Evolutionary conservation across 495 filamentous ascomycete genomes (phyloP), one percentile per base, ranked within the genome.

Genomic region (Xylaria flabelliformis): DNA sequence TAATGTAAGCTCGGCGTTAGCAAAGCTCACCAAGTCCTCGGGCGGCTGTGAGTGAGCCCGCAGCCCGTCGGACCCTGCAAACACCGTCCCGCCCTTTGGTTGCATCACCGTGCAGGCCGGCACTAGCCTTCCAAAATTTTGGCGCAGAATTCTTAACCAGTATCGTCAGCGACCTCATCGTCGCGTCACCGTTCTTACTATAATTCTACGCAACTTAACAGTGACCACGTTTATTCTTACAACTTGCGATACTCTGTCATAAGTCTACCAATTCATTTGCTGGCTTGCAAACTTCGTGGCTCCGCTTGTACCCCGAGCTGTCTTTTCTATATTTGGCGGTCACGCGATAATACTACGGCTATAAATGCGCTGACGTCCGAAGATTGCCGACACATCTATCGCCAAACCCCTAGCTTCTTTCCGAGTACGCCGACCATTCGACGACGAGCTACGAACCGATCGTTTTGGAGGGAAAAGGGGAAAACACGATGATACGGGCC

Each of bases 91-190:
- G 67, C 67, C 51, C 34, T 32, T 29, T 34, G 36, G 69, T 77
- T 77, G 72, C 75, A 77, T 77, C 75, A 77, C 73, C 67, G 42
- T 73, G 71, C 75, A 75, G 74, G 67, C 68, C 32, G 42, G 26
- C 50, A 56, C 42, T 65, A 70, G 68, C 68, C 64, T 64, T 64
- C 69, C 59, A 64, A 64, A 64, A 64, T 64, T 44, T 44, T 64
- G 61, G 59, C 48, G 36, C 39, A 69, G 44, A 72, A 69, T 73
- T 77, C 73, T 75, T 58, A 21, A 34, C 32, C 46, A 34, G 7
- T 64, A 34, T 42, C 59, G 29, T 69, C 70, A 21, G 39, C 72
- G 51, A 72, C 70, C 69, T 78, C 72, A 78, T 73, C 19, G 66
- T 74, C 77, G 66, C 76, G 68, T 71, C 59, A 50, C 69, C 59